A percentile compares a stretch with the other conserved stretches of the same genome.
These are phyloP conservation scores for Blastomyces parvus DNA, from an alignment of 2,329 filamentous ascomycete genomes.

Conservation along the genomic window DNA sequence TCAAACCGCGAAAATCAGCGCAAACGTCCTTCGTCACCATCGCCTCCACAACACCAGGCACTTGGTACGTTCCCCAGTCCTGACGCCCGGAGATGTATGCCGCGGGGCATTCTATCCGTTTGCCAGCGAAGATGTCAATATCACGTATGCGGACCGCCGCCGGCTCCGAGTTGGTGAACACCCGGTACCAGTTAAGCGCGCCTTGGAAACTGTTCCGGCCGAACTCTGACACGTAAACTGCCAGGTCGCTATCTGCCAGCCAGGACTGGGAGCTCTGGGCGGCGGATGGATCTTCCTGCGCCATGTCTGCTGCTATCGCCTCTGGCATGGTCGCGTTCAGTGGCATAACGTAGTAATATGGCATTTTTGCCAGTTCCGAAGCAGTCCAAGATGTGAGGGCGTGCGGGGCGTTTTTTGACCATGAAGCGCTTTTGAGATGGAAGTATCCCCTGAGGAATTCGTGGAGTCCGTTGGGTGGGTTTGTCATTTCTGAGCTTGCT, in stretches of 20 bases:
- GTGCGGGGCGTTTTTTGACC: conserved; percentile 46
- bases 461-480: conserved; percentile 43
- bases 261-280: conserved; percentile 38
- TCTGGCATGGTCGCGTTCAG: conserved; percentile 50
- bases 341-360: conserved; percentile 60
- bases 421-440: conserved; percentile 57
- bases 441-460: conserved; percentile 58
- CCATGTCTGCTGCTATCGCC: conserved; percentile 48
- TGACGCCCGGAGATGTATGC: conserved; percentile 52
- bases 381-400: conserved; percentile 50
- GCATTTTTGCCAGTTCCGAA: conserved; percentile 49
- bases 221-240: conserved; percentile 54
- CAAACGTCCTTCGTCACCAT: conserved; percentile 42
- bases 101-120: conserved; percentile 52
- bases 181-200: conserved; percentile 58
- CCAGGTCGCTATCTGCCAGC: conserved; percentile 50
- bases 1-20: conserved; percentile 44
- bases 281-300: conserved; percentile 37
- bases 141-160: conserved; percentile 39
- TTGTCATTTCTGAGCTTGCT: conserved; percentile 31
- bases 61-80: conserved; percentile 62
- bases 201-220: conserved; percentile 55
- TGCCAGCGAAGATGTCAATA: conserved; percentile 50
- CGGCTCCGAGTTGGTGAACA: conserved; percentile 41
- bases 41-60: conserved; percentile 53